Conservation (phyloP, 2,329 filamentous ascomycete species). For the Pseudogymnoascus sp. region DNA sequence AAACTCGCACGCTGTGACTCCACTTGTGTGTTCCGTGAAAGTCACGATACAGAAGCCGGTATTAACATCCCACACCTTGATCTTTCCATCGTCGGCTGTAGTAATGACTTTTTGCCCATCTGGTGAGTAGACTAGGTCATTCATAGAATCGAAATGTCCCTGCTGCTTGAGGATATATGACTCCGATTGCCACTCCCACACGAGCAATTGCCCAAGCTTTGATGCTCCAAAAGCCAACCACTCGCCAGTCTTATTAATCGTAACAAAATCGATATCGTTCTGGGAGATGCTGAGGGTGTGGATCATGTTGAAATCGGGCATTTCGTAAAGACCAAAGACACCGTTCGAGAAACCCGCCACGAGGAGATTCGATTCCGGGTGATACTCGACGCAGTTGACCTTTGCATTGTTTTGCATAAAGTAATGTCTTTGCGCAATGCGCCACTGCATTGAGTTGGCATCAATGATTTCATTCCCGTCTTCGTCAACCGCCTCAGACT, state of each 20-base stretch:
- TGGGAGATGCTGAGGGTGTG: conserved; percentile 92
- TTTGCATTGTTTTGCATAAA: conserved; percentile 88
- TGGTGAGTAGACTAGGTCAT: conserved; percentile 84
- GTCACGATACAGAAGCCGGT: conserved; percentile 98
- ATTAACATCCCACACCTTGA: conserved; percentile 96
- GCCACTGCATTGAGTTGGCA: conserved; percentile 72
- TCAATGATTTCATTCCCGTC: conserved; percentile 55
- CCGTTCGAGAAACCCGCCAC: conserved; percentile 95
- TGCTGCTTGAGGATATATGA: conserved; percentile 98
- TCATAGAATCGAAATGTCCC: conserved; percentile 94
- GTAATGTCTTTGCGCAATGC: conserved; percentile 84
- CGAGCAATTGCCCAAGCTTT: conserved; percentile 88
- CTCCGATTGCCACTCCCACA: conserved; percentile 99
- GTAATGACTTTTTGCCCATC: conserved; percentile 92
- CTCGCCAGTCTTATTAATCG: conserved; percentile 89
- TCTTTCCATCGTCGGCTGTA: conserved; percentile 91
- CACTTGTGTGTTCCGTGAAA: conserved; percentile 93
- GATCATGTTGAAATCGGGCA: conserved; percentile 93
- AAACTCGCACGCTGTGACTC: conserved; percentile 91
- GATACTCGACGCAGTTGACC: conserved; percentile 85
- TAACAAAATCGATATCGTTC: conserved; percentile 91
- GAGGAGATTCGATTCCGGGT: conserved; percentile 80
- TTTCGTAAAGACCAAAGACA: conserved; percentile 86
- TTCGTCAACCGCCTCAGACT: conserved; percentile 46
- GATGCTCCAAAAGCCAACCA: conserved; percentile 97